Conservation (phyloP, 148 eudicot genomes). For the Fagopyrum tataricum region DNA sequence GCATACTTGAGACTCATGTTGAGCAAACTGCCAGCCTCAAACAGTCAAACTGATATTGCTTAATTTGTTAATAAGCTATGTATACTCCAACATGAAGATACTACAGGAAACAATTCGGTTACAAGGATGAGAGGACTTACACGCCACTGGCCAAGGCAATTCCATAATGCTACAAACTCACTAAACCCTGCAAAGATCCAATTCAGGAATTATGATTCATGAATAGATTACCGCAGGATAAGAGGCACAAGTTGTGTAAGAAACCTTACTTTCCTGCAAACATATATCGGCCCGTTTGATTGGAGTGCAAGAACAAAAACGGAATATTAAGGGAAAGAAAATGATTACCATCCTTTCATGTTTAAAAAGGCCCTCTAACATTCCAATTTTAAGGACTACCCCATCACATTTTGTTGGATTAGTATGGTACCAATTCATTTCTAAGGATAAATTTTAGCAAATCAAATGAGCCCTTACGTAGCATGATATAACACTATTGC, state of each 20-base stretch:
- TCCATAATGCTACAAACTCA: slow-evolving; percentile 72
- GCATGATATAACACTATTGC: background rate
- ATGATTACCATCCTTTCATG: too few relatives aligned
- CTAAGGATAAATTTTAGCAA: too few relatives aligned
- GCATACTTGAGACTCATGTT: background rate
- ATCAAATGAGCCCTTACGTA: background rate
- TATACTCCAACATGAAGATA: background rate
- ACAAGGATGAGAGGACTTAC: slow-evolving; percentile 32
- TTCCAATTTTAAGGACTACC: too few relatives aligned
- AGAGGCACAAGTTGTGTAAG: background rate
- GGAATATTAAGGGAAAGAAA: too few relatives aligned
- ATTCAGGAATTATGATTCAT: background rate
- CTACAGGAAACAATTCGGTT: background rate
- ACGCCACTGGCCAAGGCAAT: slow-evolving; percentile 77
- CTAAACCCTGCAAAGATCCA: slow-evolving; percentile 36
- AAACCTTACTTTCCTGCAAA: background rate
- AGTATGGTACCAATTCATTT: too few relatives aligned
- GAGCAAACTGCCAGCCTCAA: background rate
- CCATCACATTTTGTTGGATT: too few relatives aligned
- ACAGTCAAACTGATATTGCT: background rate
- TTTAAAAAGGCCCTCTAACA: too few relatives aligned
- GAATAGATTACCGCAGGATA: background rate
- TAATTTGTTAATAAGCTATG: background rate
- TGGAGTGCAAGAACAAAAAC: too few relatives aligned
- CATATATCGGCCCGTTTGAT: background rate